Evolutionary conservation across 176 grass and related monocot genomes (phyloP).

Genomic region (Triticum turgidum): DNA sequence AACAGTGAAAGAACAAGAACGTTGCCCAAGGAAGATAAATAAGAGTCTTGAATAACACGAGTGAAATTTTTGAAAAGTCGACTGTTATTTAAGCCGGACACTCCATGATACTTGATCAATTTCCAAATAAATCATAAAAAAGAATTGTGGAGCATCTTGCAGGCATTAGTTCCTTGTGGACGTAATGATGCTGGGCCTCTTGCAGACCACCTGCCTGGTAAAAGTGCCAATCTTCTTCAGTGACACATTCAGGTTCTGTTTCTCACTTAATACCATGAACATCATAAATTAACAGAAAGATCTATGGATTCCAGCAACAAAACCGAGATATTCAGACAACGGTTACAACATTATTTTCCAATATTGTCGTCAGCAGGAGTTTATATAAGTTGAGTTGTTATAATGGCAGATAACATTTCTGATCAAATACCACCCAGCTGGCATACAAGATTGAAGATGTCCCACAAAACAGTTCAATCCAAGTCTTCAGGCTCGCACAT

Average conservation of each 20-base stretch:
- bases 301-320: not conserved
- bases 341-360: not conserved
- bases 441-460: too few species aligned
- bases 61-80: not conserved
- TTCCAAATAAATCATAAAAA: not conserved
- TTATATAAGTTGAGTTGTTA: not conserved
- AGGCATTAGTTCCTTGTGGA: constrained; percentile 52
- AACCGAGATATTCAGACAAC: not conserved
- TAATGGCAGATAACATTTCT: too few species aligned
- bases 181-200: constrained; percentile 64
- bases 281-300: not conserved
- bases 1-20: constrained; percentile 9
- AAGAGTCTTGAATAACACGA: not conserved
- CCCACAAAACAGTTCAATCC: too few species aligned
- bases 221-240: not conserved
- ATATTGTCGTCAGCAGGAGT: not conserved
- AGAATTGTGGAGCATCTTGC: constrained; percentile 17
- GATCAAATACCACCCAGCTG: too few species aligned
- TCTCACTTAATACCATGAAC: not conserved
- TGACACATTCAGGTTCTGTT: not conserved
- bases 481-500: too few species aligned
- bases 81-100: not conserved
- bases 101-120: not conserved
- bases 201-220: constrained; percentile 68
- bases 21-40: not conserved